Percentiles rank a stretch among this genome's conserved stretches.
These are phyloP conservation scores for Thalassiosira hispida DNA, from an alignment of 352 stramenopile species.

Conservation along the genomic window DNA sequence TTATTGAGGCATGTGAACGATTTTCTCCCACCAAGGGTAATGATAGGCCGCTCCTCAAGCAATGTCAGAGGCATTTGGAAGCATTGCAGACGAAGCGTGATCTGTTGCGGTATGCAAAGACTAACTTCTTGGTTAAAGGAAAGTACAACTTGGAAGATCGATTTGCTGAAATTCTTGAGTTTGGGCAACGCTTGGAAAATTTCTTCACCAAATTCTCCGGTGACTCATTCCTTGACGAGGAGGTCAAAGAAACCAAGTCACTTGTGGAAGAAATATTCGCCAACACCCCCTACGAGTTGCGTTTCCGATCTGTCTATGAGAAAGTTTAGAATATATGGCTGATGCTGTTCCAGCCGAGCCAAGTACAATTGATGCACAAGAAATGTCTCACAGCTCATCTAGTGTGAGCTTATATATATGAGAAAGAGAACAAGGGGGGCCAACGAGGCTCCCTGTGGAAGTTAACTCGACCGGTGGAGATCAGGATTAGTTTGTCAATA, in stretches of 20 bases:
- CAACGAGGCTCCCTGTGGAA: too few relatives aligned
- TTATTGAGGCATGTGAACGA: constrained; percentile 17
- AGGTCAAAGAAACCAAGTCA: constrained; percentile 13
- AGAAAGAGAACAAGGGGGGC: too few relatives aligned
- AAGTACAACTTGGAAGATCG: constrained; percentile 23
- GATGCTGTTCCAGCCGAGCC: too few relatives aligned
- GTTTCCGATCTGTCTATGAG: neutral
- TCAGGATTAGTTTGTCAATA: too few relatives aligned
- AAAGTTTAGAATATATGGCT: neutral
- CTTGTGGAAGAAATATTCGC: constrained; percentile 9
- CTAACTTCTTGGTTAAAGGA: constrained; percentile 18
- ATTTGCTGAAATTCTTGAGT: constrained; percentile 35
- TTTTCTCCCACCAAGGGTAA: constrained; percentile 31
- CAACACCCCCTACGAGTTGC: neutral
- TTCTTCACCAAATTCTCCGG: constrained; percentile 26
- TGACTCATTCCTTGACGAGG: constrained; percentile 29
- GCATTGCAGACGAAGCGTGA: constrained; percentile 12
- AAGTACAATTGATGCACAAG: too few relatives aligned
- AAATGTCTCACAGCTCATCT: too few relatives aligned
- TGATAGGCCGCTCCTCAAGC: constrained; percentile 11
- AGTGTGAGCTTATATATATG: too few relatives aligned
- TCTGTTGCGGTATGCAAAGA: constrained; percentile 12
- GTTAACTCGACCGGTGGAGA: too few relatives aligned
- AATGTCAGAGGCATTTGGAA: constrained; percentile 24
- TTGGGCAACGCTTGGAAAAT: constrained; percentile 8